phyloP scores from a whole-genome alignment of 345 rosid genomes.

The Populus alba region DNA sequence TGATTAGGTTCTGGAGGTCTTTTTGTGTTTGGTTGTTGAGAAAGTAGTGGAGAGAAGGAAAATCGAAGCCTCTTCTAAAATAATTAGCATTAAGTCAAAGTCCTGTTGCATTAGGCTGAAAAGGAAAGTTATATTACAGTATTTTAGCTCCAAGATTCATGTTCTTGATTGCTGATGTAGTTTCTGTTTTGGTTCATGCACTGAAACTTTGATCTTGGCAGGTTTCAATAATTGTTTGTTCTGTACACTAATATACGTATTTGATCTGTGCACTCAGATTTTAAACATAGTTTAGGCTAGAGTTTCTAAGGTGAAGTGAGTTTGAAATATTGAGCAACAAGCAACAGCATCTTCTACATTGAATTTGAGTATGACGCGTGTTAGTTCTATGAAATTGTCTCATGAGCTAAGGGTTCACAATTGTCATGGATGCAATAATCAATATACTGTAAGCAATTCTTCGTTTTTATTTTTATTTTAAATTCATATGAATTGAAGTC shows the following conservation, averaged over 20 bases:
- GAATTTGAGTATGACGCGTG: constrained; percentile 43
- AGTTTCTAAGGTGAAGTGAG: background rate
- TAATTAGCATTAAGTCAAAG: background rate
- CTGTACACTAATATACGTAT: background rate
- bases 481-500: too few relatives aligned
- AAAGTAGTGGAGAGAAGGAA: background rate
- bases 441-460: constrained; percentile 28
- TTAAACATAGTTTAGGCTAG: background rate
- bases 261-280: background rate
- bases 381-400: constrained; percentile 49
- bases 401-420: constrained; percentile 44
- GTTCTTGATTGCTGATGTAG: background rate
- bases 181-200: background rate
- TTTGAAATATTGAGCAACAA: constrained; percentile 14
- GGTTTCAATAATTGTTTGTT: background rate
- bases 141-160: background rate
- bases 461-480: background rate
- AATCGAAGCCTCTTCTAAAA: background rate
- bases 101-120: background rate
- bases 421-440: constrained; percentile 34
- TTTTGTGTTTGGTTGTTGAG: background rate
- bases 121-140: background rate
- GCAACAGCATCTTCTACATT: constrained; percentile 12
- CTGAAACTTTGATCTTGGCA: constrained; percentile 10
- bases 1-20: background rate